Base-by-base conservation (phyloP, 257 asterid species). In the Penstemon newberryi region DNA sequence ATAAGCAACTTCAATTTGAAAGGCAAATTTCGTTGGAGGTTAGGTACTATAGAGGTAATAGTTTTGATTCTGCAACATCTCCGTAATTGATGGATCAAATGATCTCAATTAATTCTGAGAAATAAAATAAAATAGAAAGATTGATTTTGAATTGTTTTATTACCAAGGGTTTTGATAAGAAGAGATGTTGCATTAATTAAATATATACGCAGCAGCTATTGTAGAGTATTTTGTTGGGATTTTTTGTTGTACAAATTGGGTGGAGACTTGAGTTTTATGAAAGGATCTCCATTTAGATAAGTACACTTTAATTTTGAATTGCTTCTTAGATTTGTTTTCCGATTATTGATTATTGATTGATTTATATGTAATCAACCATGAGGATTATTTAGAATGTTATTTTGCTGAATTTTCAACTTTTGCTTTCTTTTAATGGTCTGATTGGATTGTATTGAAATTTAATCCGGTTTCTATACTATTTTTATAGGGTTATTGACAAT, bases 11-110 rank as follows among this genome's bases (percentile, higher is more conserved):
- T 44, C 73, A 44, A 69, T 36, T 84, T 41, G 99, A 93, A 59
- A 86, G 97, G 63, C 97, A 93, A 74, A 71, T 93, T 47, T 93
- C 99, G 0, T 69, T 90, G 88, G 83, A 93, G 75, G 55, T 93
- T 2, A 73, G 73, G 78, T 93, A 93, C 71, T 75, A 70, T 15
- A 85, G 95, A 60, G 87, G 66, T 7, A 67, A 83, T 56, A 90
- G 95, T 79, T 80, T 85, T 54, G 82, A 65, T 61, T 85, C 95
- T 6, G 69, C 57, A 11, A 72, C 63, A 4, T 86, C 92, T 56
- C 87, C 98, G 0, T 81, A 77, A 82, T 66, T 5, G 18, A 15
- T 15, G 18, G 18, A 15, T 15, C 18, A 15, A 15, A 15, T 15
- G 18, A 15, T 15, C 18, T 15, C 18, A 15, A 15, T 15, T 15